Conservation (phyloP, 202 grass and related monocot species). For the Schoenoplectus triqueter region DNA sequence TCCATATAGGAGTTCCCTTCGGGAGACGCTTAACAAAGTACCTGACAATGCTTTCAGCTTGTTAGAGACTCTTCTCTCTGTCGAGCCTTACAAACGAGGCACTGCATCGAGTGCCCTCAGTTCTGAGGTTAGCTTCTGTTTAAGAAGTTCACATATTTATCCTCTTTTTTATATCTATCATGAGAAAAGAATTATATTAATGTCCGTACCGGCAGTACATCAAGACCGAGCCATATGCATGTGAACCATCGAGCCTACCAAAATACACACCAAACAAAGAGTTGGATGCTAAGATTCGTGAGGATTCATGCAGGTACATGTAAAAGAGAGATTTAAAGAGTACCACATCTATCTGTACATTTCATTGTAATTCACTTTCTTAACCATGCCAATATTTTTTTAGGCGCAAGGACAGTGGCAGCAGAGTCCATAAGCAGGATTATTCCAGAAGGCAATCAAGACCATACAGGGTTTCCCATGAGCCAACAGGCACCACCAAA, state of each 20-base stretch:
- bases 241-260: slow-evolving; percentile 84
- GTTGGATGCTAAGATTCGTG: slow-evolving; percentile 85
- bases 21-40: slow-evolving; percentile 57
- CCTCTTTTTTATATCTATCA: slow-evolving; percentile 12
- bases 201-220: slow-evolving; percentile 71
- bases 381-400: slow-evolving; percentile 24
- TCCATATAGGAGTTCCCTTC: slow-evolving; percentile 74
- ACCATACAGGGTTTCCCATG: slow-evolving; percentile 55
- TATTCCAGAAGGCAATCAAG: slow-evolving; percentile 65
- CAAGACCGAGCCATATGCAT: slow-evolving; percentile 80
- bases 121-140: slow-evolving; percentile 64
- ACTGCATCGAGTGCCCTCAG: slow-evolving; percentile 63
- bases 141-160: slow-evolving; percentile 25
- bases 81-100: slow-evolving; percentile 88
- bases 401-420: slow-evolving; percentile 59
- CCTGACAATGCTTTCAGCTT: slow-evolving; percentile 68
- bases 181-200: slow-evolving; percentile 14
- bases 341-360: not conserved
- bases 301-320: slow-evolving; percentile 68
- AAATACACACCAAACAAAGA: slow-evolving; percentile 95
- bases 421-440: slow-evolving; percentile 55
- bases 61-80: slow-evolving; percentile 79
- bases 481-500: slow-evolving; percentile 46
- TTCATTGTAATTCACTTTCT: not conserved
- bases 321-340: not conserved